Base-by-base conservation (phyloP, 1,139 yeast species). In the Taiozyma sp. region DNA sequence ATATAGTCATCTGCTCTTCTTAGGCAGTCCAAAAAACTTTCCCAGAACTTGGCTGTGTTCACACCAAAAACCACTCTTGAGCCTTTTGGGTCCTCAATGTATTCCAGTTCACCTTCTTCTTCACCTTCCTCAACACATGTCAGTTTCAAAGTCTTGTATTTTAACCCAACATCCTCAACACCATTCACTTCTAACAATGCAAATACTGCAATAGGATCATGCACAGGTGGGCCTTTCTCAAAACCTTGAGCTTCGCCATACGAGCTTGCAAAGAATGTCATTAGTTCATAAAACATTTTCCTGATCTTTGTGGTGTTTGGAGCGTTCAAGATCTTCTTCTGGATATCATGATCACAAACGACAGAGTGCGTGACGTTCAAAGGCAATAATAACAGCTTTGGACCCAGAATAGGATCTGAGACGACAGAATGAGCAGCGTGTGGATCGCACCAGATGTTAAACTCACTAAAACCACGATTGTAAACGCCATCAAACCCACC, bases 401-500 rank as follows among this genome's bases (percentile, higher is more conserved):
- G 65, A 9, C 71, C 67, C 44, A 87, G 64, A 0, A 67, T 64
- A 1, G 70, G 68, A 57, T 82, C 81, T 14, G 69, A 62, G 7
- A 89, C 71, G 2, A 87, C 75, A 12, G 69, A 64, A 41, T 77
- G 69, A 0, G 96, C 88, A 3, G 96, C 96, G 49, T 76, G 76
- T 0, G 96, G 92, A 63, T 90, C 97, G 47, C 82, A 75, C 71
- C 79, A 78, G 46, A 87, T 74, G 66, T 90, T 90, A 72, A 88
- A 90, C 64, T 90, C 96, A n/a, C 96, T 84, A 48, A 72, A 74
- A 2, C 71, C 71, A 8, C 62, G 59, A 42, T 67, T 68, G 43
- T 57, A 54, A 28, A 71, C 63, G 6, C 74, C 72, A 51, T 74
- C 71, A 52, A 87, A 70, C 0, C 84, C 87, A 3, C 93, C 95